Evolutionary conservation across 1,139 yeast genomes (phyloP), one percentile per base, ranked within the genome.

Genomic region (Zygosaccharomyces sapae): DNA sequence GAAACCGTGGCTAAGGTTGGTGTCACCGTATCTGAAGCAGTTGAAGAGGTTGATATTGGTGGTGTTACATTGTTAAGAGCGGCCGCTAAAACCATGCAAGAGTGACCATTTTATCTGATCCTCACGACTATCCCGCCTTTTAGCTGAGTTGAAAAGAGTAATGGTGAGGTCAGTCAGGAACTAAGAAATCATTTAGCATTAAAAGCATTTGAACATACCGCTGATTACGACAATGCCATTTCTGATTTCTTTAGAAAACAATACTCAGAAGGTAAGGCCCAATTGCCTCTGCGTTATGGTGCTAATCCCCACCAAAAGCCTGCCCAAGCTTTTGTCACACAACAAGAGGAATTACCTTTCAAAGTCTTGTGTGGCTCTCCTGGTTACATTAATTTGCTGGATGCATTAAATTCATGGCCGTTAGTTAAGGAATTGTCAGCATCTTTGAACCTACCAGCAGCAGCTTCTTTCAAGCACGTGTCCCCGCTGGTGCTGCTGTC

Each of bases 261-360:
- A 72, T 92, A 92, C 74, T 80, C 96, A 43, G 97, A 92, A 72
- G 86, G 83, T 68, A 75, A 74, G 44, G 80, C 95, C 49, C 97
- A 90, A 77, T 76, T 92, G 68, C 94, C 97, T 33, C 79, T 92
- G 62, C 84, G 98, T 74, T 92, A 92, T 70, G 98, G 98, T 68
- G 96, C 96, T 54, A 92, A 92, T 75, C 98, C 98, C 52, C 97
- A 92, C 71, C 98, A 92, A 76, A 90, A 88, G 72, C 98, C 98
- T 35, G 97, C 98, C 31, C 98, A 92, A 75, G 97, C 97, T 45
- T 92, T 72, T 67, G 96, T 92, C 48, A 72, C 85, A 48, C 76
- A 79, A 60, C 71, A 70, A 47, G 97, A 95, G 59, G 84, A 83
- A 58, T 79, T 92, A 59, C 98, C 98, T 45, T 92, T 92, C 77